Percentiles rank a stretch among this genome's conserved stretches.
Evolutionary conservation across 306 rosid genomes (phyloP).

Genomic region (Quercus cerris): DNA sequence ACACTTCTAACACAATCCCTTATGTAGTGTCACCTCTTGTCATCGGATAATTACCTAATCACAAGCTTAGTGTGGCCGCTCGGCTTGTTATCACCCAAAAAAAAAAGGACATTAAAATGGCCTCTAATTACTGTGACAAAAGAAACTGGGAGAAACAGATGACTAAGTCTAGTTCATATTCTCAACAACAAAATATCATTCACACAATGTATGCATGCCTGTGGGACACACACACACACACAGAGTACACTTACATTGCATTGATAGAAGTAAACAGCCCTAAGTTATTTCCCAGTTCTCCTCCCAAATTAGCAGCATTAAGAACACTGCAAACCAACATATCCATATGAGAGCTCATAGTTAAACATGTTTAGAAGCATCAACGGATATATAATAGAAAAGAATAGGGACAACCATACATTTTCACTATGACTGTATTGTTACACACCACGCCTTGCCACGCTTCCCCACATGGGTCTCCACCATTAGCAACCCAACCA

Average conservation of each 20-base stretch:
- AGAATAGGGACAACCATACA: conserved; percentile 47
- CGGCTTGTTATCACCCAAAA: background rate
- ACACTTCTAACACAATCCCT: background rate
- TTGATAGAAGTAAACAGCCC: conserved; percentile 58
- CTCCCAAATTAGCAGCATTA: conserved; percentile 85
- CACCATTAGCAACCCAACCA: conserved; percentile 76
- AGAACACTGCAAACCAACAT: conserved; percentile 49
- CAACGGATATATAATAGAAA: background rate
- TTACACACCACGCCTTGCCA: conserved; percentile 94
- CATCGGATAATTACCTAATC: background rate
- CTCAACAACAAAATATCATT: background rate
- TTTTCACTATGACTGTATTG: conserved; percentile 48
- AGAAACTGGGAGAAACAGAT: background rate
- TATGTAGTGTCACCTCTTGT: background rate
- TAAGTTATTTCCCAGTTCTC: conserved; percentile 71
- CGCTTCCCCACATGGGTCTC: conserved; percentile 88
- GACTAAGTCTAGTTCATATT: background rate
- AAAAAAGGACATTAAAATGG: background rate
- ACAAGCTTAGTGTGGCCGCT: background rate
- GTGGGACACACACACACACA: background rate
- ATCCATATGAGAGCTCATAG: conserved; percentile 19
- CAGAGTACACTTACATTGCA: conserved; percentile 54
- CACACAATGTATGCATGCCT: background rate
- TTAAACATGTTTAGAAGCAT: conserved; percentile 4
- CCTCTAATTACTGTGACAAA: background rate